Conservation (phyloP, 2,329 filamentous ascomycete genomes). For the Harringtonia lauricola region DNA sequence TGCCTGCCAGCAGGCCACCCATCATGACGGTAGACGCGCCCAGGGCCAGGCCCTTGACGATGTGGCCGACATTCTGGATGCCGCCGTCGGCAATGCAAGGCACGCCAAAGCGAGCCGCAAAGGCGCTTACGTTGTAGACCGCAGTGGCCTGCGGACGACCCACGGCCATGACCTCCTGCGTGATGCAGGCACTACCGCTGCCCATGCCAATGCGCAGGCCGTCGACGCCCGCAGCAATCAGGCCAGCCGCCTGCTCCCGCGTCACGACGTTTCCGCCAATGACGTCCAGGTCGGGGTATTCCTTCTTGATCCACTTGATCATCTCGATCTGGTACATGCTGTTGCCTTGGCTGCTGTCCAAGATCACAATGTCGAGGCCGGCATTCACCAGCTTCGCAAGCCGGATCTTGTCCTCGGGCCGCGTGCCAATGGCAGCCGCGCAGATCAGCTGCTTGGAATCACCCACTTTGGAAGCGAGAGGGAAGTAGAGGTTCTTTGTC, state of each 20-base stretch:
- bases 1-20: slow-evolving; percentile 94
- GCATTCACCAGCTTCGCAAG: slow-evolving; percentile 84
- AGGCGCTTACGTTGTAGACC: slow-evolving; percentile 80
- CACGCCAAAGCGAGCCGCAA: slow-evolving; percentile 87
- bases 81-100: slow-evolving; percentile 97
- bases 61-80: slow-evolving; percentile 97
- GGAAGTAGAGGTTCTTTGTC: slow-evolving; percentile 98
- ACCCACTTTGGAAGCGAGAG: slow-evolving; percentile 88
- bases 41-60: slow-evolving; percentile 93
- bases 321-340: slow-evolving; percentile 98
- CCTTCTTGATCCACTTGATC: slow-evolving; percentile 90
- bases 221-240: slow-evolving; percentile 91
- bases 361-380: slow-evolving; percentile 86
- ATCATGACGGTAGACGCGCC: slow-evolving; percentile 98
- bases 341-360: slow-evolving; percentile 97
- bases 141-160: slow-evolving; percentile 91
- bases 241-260: slow-evolving; percentile 80
- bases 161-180: slow-evolving; percentile 98
- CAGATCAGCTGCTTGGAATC: slow-evolving; percentile 96
- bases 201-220: slow-evolving; percentile 98
- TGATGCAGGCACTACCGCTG: slow-evolving; percentile 95
- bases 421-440: slow-evolving; percentile 89
- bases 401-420: slow-evolving; percentile 82
- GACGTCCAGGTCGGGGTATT: slow-evolving; percentile 78
- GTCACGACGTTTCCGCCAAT: slow-evolving; percentile 99